Base-by-base conservation (phyloP, 768 basidiomycete genomes). In the Roridomyces roridus region DNA sequence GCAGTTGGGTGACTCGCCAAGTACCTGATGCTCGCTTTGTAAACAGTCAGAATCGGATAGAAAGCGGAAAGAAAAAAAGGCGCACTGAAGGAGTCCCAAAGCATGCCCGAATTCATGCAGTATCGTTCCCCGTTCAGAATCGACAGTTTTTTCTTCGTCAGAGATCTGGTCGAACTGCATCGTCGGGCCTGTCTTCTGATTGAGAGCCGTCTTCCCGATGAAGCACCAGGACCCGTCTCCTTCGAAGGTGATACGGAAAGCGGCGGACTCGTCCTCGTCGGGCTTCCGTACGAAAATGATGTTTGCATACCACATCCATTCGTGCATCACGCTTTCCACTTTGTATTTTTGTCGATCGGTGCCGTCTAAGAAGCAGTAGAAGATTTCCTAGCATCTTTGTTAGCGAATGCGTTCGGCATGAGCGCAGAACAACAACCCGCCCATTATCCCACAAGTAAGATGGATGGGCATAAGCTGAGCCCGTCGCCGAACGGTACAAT, bases 51-150 rank as follows among this genome's bases (percentile, higher is more conserved):
- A 41, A 47, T 37, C 20, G 18, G 11, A 23, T 24, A 20, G n/a
- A n/a, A n/a, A n/a, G n/a, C n/a, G n/a, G n/a, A n/a, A n/a, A n/a
- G n/a, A n/a, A 36, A 34, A 34, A 49, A 29, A 31, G 56, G 41
- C 46, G 60, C 62, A 26, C n/a, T 64, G 59, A 24, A 61, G 14
- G 14, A 60, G 31, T 14, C 62, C 62, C n/a, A 64, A 48, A 15
- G 40, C 51, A 28, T 64, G 62, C 1, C 62, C 62, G 24, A 52
- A 64, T 26, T 64, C 59, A 42, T 64, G 62, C 12, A 64, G 47
- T 18, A 64, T 57, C 4, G 41, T 52, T 7, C 44, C 62, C 5
- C 45, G 42, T 28, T 64, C 55, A n/a, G 29, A 14, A 17, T 37
- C 45, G 2, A 36, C 10, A 10, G 40, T 23, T 6, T 12, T n/a